Evolutionary conservation across 2,329 filamentous ascomycete species (phyloP), one percentile per base, ranked within the genome.

Genomic region (Verticillium klebahnii): DNA sequence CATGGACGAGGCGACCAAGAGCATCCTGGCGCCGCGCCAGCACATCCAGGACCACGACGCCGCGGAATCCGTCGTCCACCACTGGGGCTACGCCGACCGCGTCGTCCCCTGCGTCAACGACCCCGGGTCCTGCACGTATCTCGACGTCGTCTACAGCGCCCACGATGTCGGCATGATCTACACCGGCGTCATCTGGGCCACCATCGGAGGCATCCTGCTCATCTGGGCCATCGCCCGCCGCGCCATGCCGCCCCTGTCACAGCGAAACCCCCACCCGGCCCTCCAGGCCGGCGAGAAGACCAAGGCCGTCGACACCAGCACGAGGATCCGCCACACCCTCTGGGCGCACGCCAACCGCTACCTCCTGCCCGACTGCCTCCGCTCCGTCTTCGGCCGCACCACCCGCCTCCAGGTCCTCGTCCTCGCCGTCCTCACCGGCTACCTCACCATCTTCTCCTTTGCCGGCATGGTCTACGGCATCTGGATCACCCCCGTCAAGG

Each of bases 401-500:
- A 90, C 88, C 1, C 81, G 89, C 23, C 78, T 91, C 7, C 90
- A 93, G 69, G 80, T 92, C 3, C 68, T 86, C 25, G 78, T 90
- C 32, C 77, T 92, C 2, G 71, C 80, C 1, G 73, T 85, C 11
- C 72, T 93, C 1, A 71, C 79, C 1, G 82, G 69, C 2, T 93
- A 93, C 69, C 77, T 93, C 0, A 75, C 85, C 55, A 77, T 92
- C 64, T 91, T 88, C 76, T 85, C 82, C 71, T 90, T 92, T 57
- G 81, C 88, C 14, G 89, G 89, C 36, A 88, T 92, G 62, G 74
- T 80, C 9, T 92, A 91, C 74, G 80, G 82, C 52, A 88, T 75
- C 12, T 92, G 89, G 89, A 72, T 89, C 9, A 91, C 89, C 0
- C 90, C 90, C 0, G 82, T 91, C 59, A 85, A 85, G 70, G 78